Conservation (phyloP, 1,284 basidiomycete species). For the Cryptococcus neoformans region DNA sequence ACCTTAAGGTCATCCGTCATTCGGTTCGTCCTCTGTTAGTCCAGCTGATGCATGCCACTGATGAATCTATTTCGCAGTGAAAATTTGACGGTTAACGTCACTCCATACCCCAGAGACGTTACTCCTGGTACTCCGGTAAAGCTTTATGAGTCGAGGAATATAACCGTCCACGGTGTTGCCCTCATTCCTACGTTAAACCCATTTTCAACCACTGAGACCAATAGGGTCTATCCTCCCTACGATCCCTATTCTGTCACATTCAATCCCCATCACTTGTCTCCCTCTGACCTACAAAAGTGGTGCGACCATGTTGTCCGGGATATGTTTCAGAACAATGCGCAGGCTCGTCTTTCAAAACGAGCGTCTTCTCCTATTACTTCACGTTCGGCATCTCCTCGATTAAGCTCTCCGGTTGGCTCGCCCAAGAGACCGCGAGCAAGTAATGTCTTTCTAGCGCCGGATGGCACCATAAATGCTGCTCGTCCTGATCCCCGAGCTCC, state of each 20-base stretch:
- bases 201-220: background rate
- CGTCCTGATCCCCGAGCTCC: slow-evolving; percentile 19
- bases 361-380: slow-evolving; percentile 2
- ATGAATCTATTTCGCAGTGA: slow-evolving; percentile 6
- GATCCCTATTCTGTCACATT: slow-evolving; percentile 6
- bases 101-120: slow-evolving; percentile 9
- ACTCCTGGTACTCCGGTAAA: slow-evolving; percentile 12
- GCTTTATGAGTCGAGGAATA: slow-evolving; percentile 20
- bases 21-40: slow-evolving; percentile 7
- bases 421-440: background rate
- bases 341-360: slow-evolving; percentile 7
- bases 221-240: background rate
- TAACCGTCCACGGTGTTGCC: slow-evolving; percentile 33
- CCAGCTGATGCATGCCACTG: background rate
- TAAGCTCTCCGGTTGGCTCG: too few relatives aligned
- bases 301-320: slow-evolving; percentile 20
- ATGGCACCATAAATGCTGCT: slow-evolving; percentile 8
- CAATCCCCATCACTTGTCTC: slow-evolving; percentile 14
- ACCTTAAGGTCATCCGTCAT: slow-evolving; percentile 52
- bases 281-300: slow-evolving; percentile 24
- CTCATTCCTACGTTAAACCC: slow-evolving; percentile 8
- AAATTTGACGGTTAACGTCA: slow-evolving; percentile 8
- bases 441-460: background rate
- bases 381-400: background rate
- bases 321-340: slow-evolving; percentile 22